Conservation (phyloP, 768 basidiomycete species). For the Lanmaoa pseudosensibilis region DNA sequence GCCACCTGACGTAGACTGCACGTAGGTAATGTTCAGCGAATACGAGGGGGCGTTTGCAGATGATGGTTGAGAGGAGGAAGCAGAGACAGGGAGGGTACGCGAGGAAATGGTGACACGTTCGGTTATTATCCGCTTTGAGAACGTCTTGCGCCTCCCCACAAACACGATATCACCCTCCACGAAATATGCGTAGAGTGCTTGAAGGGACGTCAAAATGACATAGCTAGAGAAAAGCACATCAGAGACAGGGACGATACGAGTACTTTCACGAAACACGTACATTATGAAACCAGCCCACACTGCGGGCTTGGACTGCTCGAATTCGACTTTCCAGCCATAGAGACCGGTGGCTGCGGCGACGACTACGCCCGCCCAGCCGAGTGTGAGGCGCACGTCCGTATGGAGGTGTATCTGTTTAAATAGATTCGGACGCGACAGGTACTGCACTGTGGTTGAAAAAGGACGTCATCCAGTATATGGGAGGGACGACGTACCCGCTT, state of each 20-base stretch:
- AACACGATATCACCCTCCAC: constrained; percentile 84
- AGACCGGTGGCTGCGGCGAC: constrained; percentile 78
- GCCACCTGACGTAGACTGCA: constrained; percentile 80
- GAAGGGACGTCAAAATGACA: constrained; percentile 64
- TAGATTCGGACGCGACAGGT: constrained; percentile 72
- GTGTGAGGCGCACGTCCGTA: constrained; percentile 80
- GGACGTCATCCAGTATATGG: background rate
- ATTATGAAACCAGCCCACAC: constrained; percentile 76
- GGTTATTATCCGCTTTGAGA: constrained; percentile 90
- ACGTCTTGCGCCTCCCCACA: constrained; percentile 85
- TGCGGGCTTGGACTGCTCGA: constrained; percentile 81
- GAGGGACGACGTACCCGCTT: constrained; percentile 63
- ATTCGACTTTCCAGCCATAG: constrained; percentile 87
- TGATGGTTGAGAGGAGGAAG: constrained; percentile 11
- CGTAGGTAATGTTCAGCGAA: constrained; percentile 62
- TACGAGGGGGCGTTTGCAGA: constrained; percentile 63
- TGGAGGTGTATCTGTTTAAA: constrained; percentile 88
- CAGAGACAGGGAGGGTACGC: constrained; percentile 51
- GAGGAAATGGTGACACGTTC: constrained; percentile 84
- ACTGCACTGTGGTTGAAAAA: constrained; percentile 45
- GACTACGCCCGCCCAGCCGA: constrained; percentile 87
- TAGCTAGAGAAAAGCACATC: constrained; percentile 51
- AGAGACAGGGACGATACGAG: constrained; percentile 3
- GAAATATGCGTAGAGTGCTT: constrained; percentile 83
- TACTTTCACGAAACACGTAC: constrained; percentile 46